phyloP scores from a whole-genome alignment of 768 basidiomycete species.

The Hericium erinaceus region DNA sequence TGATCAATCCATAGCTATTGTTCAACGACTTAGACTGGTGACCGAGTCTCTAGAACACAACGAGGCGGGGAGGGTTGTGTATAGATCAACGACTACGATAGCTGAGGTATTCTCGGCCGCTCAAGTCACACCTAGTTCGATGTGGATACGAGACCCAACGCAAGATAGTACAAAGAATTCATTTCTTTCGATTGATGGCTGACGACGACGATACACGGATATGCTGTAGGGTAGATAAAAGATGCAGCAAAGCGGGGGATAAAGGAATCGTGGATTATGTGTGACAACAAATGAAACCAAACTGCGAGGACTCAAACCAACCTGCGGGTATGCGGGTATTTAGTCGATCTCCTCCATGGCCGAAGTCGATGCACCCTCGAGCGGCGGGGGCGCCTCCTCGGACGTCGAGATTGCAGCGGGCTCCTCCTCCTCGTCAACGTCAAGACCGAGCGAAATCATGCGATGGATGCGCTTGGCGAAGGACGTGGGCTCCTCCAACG shows the following conservation, averaged over 20 bases:
- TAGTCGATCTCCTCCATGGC: constrained; percentile 98
- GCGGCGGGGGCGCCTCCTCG: constrained; percentile 39
- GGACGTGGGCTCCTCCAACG: constrained; percentile 88
- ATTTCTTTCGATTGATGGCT: background rate
- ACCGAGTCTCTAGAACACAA: too few relatives aligned
- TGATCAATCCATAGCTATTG: too few relatives aligned
- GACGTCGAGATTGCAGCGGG: constrained; percentile 35
- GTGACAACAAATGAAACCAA: background rate
- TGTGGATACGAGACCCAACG: background rate
- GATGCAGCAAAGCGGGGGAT: background rate
- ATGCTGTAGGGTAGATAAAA: background rate
- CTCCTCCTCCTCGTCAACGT: constrained; percentile 55
- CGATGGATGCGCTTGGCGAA: constrained; percentile 96
- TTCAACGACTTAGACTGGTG: too few relatives aligned
- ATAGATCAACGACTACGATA: too few relatives aligned
- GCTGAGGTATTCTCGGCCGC: too few relatives aligned
- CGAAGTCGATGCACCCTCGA: constrained; percentile 58
- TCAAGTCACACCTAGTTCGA: too few relatives aligned
- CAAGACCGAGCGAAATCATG: constrained; percentile 91
- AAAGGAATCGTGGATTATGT: background rate
- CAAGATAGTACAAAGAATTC: background rate
- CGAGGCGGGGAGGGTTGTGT: too few relatives aligned
- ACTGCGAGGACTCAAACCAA: background rate
- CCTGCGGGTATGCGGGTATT: constrained; percentile 10
- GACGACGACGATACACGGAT: background rate